These are phyloP conservation scores for Boletus rufocinnamomeus DNA, from an alignment of 768 basidiomycete genomes.

Conservation along the genomic window DNA sequence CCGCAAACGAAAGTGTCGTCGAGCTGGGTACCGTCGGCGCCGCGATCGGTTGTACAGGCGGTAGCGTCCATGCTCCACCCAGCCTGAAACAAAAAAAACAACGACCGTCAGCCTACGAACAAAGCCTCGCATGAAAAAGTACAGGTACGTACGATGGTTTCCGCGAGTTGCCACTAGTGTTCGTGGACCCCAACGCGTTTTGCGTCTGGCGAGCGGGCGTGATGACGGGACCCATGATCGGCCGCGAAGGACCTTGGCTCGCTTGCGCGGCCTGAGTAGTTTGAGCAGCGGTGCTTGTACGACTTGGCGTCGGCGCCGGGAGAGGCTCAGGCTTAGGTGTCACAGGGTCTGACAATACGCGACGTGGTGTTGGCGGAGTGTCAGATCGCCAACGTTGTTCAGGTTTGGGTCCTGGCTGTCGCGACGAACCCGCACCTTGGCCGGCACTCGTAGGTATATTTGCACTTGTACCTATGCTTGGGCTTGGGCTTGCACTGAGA, in stretches of 20 bases:
- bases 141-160: slow-evolving; percentile 50
- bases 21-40: slow-evolving; percentile 29
- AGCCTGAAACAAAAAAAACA: slow-evolving; percentile 9
- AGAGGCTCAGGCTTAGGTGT: slow-evolving; percentile 9
- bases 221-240: slow-evolving; percentile 60
- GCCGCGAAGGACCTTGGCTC: slow-evolving; percentile 32
- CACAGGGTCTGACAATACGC: slow-evolving; percentile 9
- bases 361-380: slow-evolving; percentile 9
- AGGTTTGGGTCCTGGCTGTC: slow-evolving; percentile 2
- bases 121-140: not conserved
- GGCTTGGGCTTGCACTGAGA: not conserved
- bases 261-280: slow-evolving; percentile 26
- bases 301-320: not conserved
- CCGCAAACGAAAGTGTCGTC: slow-evolving; percentile 63
- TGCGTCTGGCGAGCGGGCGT: slow-evolving; percentile 54
- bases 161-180: slow-evolving; percentile 31
- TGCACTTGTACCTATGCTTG: not conserved
- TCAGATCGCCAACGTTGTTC: slow-evolving; percentile 12
- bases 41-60: slow-evolving; percentile 51
- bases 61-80: slow-evolving; percentile 63
- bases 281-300: slow-evolving; percentile 11
- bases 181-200: slow-evolving; percentile 27
- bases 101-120: not conserved
- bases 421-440: not conserved
- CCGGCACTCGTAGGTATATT: not conserved